Base-by-base conservation (phyloP, 441 rosid genomes). In the Viola pubescens region DNA sequence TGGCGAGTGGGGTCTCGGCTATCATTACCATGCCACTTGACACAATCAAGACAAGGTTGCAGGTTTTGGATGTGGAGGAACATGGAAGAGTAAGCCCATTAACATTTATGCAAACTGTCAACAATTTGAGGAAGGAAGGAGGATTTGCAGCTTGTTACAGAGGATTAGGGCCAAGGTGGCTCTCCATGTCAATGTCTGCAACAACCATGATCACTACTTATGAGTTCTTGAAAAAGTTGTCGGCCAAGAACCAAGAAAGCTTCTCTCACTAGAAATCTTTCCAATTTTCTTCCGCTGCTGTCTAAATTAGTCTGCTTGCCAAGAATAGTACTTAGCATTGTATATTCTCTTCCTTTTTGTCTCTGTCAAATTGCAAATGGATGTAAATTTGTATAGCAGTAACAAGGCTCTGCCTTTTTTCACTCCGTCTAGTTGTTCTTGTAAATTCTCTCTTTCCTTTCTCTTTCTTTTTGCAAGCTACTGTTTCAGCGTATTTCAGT, bases 141-240 rank as follows among this genome's bases (percentile, higher is more conserved):
- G 97, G 98, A 8, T 77, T 83, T 70, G 61, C 72, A 7, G 96
- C 96, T 67, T 89, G 97, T 77, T 92, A 86, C 48, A 82, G 89
- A 73, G 98, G 97, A 5, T 72, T 91, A 59, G 95, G 96, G 47
- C 98, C 91, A 34, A 73, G 98, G 49, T 89, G 98, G 79, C 88
- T 88, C 9, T 89, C 98, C 3, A 86, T 84, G 94, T 84, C 98
- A 1, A 69, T 89, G 89, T 92, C 96, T 64, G 90, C 98, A 14
- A 86, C 95, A 1, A 88, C 89, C 45, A 94, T 94, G 97, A 82
- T 89, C 55, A 89, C 96, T 48, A 89, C 97, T 41, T 92, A 87
- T 44, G 98, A 92, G 86, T 82, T 89, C 79, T 76, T 94, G 69
- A 92, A 92, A 79, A 82, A 86, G 58, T 67, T 86, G 9, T 92